Evolutionary conservation across 1,139 yeast genomes (phyloP), one percentile per base, ranked within the genome.

Genomic region (Nakaseomyces uthaithaninus): DNA sequence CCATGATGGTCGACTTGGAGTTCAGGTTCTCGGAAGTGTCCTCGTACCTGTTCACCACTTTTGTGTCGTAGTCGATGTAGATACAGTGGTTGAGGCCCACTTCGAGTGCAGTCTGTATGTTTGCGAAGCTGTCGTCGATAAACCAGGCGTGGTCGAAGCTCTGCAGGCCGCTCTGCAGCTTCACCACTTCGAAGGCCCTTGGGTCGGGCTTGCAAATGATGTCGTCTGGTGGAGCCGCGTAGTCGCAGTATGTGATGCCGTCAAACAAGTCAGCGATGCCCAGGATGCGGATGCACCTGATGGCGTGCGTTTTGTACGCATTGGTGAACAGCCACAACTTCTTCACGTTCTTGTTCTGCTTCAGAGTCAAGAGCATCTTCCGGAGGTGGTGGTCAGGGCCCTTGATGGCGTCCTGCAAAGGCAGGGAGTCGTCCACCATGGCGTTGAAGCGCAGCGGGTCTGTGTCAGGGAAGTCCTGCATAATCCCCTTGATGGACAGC

Each of bases 231-330:
- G 49, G 45, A 46, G 67, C 59, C 4, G 74, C 60, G 57, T 91
- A 91, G 64, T 91, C 94, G 64, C 97, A 91, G 63, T 68, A 91
- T 0, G 96, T 86, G 52, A 91, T 72, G 1, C 98, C 98, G 50
- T 89, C 97, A 57, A 91, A 89, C 44, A 86, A 60, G 59, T 89
- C 96, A 14, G 93, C 95, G 28, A 91, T 62, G 2, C 95, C 97
- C 39, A 91, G 68, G 40, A 89, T 68, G 31, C 78, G 71, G 16
- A 87, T 70, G 22, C 85, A 94, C 42, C 91, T 69, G 41, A 77
- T 57, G 0, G 93, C 97, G 60, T 91, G 98, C 54, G 75, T 85
- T 57, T 80, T 78, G 66, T 89, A 91, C 1, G 98, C 98, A 59
- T 91, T 91, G 14, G 98, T 91, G 54, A 87, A 81, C 33, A 91